Base-by-base conservation (phyloP, 305 asterid genomes). In the Solanum hybrid region DNA sequence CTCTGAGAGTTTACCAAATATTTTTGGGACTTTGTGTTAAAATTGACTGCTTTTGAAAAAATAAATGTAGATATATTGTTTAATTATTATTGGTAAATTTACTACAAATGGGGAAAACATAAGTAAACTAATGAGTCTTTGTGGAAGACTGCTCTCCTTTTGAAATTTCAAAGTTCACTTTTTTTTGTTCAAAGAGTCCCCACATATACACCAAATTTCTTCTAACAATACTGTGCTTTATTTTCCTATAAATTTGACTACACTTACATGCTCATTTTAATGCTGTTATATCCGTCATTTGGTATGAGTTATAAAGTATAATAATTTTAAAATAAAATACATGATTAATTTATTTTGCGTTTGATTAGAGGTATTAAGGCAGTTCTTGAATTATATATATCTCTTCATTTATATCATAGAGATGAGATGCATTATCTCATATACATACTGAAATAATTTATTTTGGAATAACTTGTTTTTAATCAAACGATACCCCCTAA, bases 191-290 rank as follows among this genome's bases (percentile, higher is more conserved):
- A 84, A 84, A 84, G 88, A 66, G 56, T 66, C 89, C 80, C 89
- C 80, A 66, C 81, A 73, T 26, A 32, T 76, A 71, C 89, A 86
- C 36, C 42, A 84, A 86, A 66, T 66, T 24, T 86, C 80, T 42
- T 75, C 73, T 35, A 40, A 76, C 15, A 45, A 42, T 42, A 37
- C 84, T 27, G 29, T 27, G 66, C 89, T 78, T 76, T 73, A 24
- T 14, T 78, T 76, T 72, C 86, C 4, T 42, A 31, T 87, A n/a
- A 87, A 35, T 87, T 76, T 87, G 89, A 76, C 89, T 40, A 87
- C 85, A 36, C 40, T 10, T 32, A 10, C 42, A 2, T 14, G 82
- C 29, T 77, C 45, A 9, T 64, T 22, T 22, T 9, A 64, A 22
- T 22, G 27, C 13, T 22, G 1, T 22, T 64, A 19, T 7, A 7